Base-by-base conservation (phyloP, 2,329 filamentous ascomycete genomes). In the Penicillium sumatraense region DNA sequence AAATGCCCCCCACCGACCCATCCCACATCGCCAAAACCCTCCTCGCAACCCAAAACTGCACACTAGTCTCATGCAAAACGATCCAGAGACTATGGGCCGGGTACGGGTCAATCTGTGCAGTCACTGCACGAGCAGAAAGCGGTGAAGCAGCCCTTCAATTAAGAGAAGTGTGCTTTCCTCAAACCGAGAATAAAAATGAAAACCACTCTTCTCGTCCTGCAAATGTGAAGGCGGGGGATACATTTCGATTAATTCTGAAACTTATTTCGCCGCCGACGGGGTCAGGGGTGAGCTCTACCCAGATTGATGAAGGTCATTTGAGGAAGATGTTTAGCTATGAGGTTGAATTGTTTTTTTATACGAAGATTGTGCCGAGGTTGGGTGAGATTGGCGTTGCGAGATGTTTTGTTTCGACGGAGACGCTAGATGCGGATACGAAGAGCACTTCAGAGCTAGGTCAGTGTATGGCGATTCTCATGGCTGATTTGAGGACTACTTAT, bases 321-420 rank as follows among this genome's bases (percentile, higher is more conserved):
- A 81, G 87, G 6, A 89, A 89, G 65, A 80, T 89, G 55, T 69
- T 89, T 24, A 88, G 85, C 65, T 89, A 89, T 60, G 78, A 86
- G 42, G 84, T 88, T 3, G 87, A 89, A 69, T 85, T 87, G 63
- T 81, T 81, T 60, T 89, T 89, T 60, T 89, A 89, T 66, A 75
- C 73, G 1, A 68, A 81, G 2, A 68, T 89, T 10, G 84, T 83
- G 0, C 81, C 83, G 0, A 66, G 65, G 0, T 67, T 89, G 1
- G 65, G 72, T 0, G 64, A 73, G 0, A 67, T 83, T 1, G 75
- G 79, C 0, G 79, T 86, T 1, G 82, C 85, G 0, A 70, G 75
- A 18, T 84, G 81, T 31, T 54, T 86, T 2, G 76, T 75, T 0
- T 84, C 75, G 21, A 82, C 67, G 5, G 20, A 14, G 14, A 7